A percentile compares a stretch with the other conserved stretches of the same genome.
Conservation (phyloP, 768 basidiomycete genomes). For the Pholiota microspora region DNA sequence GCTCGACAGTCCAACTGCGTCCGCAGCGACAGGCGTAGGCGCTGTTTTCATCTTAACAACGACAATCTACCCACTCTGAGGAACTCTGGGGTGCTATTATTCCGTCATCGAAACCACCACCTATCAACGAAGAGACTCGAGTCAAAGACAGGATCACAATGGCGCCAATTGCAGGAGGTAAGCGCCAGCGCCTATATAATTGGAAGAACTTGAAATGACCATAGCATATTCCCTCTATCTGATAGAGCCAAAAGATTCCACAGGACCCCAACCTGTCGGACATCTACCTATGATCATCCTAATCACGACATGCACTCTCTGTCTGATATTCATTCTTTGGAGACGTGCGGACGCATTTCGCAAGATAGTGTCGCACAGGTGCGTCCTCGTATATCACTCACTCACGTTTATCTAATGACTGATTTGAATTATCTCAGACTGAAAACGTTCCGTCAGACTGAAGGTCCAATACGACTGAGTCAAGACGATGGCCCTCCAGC, state of each 20-base stretch:
- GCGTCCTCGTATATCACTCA: conserved; percentile 23
- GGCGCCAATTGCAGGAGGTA: conserved; percentile 22
- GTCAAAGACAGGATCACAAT: neutral
- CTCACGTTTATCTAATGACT: neutral
- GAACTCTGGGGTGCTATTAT: too few relatives aligned
- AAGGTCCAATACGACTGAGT: conserved; percentile 65
- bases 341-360: conserved; percentile 54
- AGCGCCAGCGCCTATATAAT: neutral
- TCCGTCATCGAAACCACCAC: too few relatives aligned
- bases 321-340: conserved; percentile 62
- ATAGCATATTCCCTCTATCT: neutral
- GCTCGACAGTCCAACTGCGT: too few relatives aligned
- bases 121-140: too few relatives aligned
- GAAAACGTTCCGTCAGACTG: conserved; percentile 49
- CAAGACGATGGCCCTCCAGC: conserved; percentile 73
- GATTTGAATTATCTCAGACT: conserved; percentile 37
- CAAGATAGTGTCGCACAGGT: conserved; percentile 63
- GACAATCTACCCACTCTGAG: too few relatives aligned
- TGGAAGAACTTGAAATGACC: neutral
- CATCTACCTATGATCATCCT: conserved; percentile 52
- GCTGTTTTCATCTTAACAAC: too few relatives aligned
- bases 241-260: conserved; percentile 56
- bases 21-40: too few relatives aligned
- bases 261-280: conserved; percentile 65
- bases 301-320: conserved; percentile 56